Conservation (phyloP, 2,329 filamentous ascomycete species). For the Orbilia brochopaga region DNA sequence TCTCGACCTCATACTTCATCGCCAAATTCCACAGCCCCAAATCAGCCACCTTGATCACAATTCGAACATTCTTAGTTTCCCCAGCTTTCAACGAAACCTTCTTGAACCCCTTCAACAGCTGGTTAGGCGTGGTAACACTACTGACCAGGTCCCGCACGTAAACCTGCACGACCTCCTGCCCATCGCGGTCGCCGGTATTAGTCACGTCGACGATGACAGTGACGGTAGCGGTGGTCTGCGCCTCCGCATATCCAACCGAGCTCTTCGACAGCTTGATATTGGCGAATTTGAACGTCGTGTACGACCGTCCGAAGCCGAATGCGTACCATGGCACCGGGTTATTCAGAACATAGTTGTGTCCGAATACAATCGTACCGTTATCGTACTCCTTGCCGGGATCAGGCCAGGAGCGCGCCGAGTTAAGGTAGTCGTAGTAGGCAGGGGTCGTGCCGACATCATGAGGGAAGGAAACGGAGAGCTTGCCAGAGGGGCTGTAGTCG, state of each 20-base stretch:
- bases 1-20: slow-evolving; percentile 77
- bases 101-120: slow-evolving; percentile 70
- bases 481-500: slow-evolving; percentile 69
- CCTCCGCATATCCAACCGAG: slow-evolving; percentile 18
- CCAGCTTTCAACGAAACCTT: slow-evolving; percentile 69
- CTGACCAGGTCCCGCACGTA: slow-evolving; percentile 70
- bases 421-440: slow-evolving; percentile 74
- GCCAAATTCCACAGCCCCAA: slow-evolving; percentile 65
- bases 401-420: slow-evolving; percentile 65
- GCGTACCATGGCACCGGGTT: slow-evolving; percentile 68
- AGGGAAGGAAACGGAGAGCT: slow-evolving; percentile 71
- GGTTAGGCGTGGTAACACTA: slow-evolving; percentile 70
- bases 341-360: slow-evolving; percentile 69
- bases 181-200: slow-evolving; percentile 66
- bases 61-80: slow-evolving; percentile 63
- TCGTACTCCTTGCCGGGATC: slow-evolving; percentile 64
- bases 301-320: slow-evolving; percentile 72
- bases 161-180: slow-evolving; percentile 71
- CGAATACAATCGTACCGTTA: slow-evolving; percentile 70
- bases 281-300: slow-evolving; percentile 69
- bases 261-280: slow-evolving; percentile 63
- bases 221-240: slow-evolving; percentile 61
- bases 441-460: slow-evolving; percentile 71
- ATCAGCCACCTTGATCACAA: slow-evolving; percentile 63
- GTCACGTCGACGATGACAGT: slow-evolving; percentile 68